Evolutionary conservation across 495 filamentous ascomycete species (phyloP).

Genomic region (Aspergillus ostianus): DNA sequence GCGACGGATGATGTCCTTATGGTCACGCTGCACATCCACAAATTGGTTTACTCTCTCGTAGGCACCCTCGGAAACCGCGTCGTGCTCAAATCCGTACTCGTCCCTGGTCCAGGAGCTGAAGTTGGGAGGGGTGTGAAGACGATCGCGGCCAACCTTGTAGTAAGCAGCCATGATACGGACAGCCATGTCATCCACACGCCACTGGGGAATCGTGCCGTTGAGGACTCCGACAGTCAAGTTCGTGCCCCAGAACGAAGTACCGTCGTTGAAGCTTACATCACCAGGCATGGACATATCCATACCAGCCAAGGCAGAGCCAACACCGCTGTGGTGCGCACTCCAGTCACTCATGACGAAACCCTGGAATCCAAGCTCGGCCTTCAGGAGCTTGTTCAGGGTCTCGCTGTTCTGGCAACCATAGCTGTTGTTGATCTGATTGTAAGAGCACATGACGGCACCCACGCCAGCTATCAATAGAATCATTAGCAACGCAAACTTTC

Average conservation of each 20-base stretch:
- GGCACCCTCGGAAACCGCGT: conserved; percentile 51
- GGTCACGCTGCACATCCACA: conserved; percentile 78
- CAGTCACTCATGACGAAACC: conserved; percentile 92
- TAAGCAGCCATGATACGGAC: conserved; percentile 90
- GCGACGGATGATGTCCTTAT: conserved; percentile 67
- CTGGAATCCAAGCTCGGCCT: conserved; percentile 91
- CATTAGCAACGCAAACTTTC: not conserved
- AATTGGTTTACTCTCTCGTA: conserved; percentile 76
- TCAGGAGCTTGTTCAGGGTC: conserved; percentile 76
- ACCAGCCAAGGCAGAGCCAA: conserved; percentile 73
- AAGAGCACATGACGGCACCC: conserved; percentile 90
- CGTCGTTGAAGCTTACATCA: conserved; percentile 71
- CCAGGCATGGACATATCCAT: conserved; percentile 97
- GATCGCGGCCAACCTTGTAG: conserved; percentile 81
- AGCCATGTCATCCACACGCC: conserved; percentile 90
- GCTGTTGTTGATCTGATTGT: conserved; percentile 80
- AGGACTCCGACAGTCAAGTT: conserved; percentile 84
- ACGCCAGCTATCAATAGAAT: conserved; percentile 55
- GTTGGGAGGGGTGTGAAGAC: conserved; percentile 64
- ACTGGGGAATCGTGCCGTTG: conserved; percentile 88
- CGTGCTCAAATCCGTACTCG: conserved; percentile 70
- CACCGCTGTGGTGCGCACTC: conserved; percentile 84
- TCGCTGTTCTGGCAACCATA: conserved; percentile 71
- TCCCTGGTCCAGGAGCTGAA: conserved; percentile 84
- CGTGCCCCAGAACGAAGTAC: conserved; percentile 75